A percentile compares a stretch with the other conserved stretches of the same genome.
Evolutionary conservation across 768 basidiomycete species (phyloP).

Genomic region (Chiua virens): DNA sequence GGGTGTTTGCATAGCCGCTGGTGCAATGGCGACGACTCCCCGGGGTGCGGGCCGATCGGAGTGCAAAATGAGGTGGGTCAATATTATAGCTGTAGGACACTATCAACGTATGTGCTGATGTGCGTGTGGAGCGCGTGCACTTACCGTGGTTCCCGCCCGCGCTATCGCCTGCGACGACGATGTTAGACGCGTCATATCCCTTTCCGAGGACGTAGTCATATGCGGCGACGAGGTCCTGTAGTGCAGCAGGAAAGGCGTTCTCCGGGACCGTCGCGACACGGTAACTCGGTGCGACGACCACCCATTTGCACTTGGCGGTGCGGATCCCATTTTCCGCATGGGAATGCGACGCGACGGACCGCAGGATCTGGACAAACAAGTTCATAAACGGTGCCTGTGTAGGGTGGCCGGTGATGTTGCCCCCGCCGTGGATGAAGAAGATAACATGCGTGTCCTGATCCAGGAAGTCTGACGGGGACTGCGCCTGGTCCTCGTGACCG

Average conservation of each 20-base stretch:
- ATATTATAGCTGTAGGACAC: slow-evolving; percentile 2
- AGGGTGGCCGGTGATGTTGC: slow-evolving; percentile 4
- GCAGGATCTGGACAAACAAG: slow-evolving; percentile 6
- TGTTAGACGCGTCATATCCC: slow-evolving; percentile 15
- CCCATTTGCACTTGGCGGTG: neutral
- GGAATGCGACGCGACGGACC: neutral
- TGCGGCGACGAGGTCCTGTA: slow-evolving; percentile 14
- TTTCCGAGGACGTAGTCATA: slow-evolving; percentile 11
- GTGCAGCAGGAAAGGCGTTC: slow-evolving; percentile 12
- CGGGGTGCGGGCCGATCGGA: slow-evolving; percentile 49
- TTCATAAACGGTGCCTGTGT: neutral
- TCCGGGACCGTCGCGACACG: slow-evolving; percentile 13
- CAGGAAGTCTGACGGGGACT: too few species aligned
- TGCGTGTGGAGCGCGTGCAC: neutral
- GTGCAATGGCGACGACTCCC: slow-evolving; percentile 59
- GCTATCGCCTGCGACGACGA: slow-evolving; percentile 15
- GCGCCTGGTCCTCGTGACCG: too few species aligned
- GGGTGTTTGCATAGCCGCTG: slow-evolving; percentile 30
- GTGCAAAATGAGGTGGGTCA: slow-evolving; percentile 42
- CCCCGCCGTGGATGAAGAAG: slow-evolving; percentile 7
- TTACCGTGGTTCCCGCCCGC: slow-evolving; percentile 17
- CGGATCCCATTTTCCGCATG: neutral
- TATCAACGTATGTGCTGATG: neutral
- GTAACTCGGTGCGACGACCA: slow-evolving; percentile 13
- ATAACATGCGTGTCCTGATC: neutral